Evolutionary conservation across 2,329 filamentous ascomycete species (phyloP).

Genomic region (Cyclaneusma minus): DNA sequence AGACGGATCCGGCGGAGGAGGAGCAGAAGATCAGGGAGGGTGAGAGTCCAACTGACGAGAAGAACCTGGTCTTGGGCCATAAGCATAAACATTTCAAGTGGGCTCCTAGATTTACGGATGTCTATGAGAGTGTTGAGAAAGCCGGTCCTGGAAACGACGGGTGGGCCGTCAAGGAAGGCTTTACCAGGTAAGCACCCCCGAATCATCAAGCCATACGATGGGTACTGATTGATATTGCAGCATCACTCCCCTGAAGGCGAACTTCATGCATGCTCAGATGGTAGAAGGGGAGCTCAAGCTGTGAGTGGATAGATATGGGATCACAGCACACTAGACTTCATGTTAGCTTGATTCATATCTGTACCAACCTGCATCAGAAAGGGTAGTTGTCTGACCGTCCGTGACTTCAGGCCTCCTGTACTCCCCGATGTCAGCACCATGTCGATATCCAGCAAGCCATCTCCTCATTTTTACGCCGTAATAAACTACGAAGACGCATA

Average conservation of each 20-base stretch:
- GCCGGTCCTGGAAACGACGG: conserved; percentile 75
- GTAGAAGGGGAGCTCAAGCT: conserved; percentile 62
- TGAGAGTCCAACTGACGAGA: conserved; percentile 24
- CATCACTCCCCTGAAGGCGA: conserved; percentile 80
- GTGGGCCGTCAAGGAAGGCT: conserved; percentile 77
- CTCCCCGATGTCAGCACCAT: neutral
- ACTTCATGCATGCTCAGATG: conserved; percentile 68
- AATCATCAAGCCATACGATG: conserved; percentile 2
- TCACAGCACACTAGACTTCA: conserved; percentile 15
- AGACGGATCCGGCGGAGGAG: conserved; percentile 48
- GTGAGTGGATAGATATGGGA: conserved; percentile 44
- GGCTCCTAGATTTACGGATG: conserved; percentile 75
- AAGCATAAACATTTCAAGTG: conserved; percentile 87
- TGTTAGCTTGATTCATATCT: conserved; percentile 16
- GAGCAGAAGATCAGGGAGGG: conserved; percentile 61
- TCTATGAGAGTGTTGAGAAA: conserved; percentile 74
- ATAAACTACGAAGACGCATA: conserved; percentile 80
- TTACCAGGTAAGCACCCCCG: conserved; percentile 50
- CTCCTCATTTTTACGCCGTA: conserved; percentile 46
- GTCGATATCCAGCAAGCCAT: conserved; percentile 10
- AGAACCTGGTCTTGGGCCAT: conserved; percentile 29
- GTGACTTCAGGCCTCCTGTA: conserved; percentile 1
- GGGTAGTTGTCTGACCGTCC: conserved; percentile 10
- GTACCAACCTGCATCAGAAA: conserved; percentile 1
- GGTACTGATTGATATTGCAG: conserved; percentile 27